Evolutionary conservation across 2,329 filamentous ascomycete species (phyloP), one percentile per base, ranked within the genome.

Genomic region (Colletotrichum sp.): DNA sequence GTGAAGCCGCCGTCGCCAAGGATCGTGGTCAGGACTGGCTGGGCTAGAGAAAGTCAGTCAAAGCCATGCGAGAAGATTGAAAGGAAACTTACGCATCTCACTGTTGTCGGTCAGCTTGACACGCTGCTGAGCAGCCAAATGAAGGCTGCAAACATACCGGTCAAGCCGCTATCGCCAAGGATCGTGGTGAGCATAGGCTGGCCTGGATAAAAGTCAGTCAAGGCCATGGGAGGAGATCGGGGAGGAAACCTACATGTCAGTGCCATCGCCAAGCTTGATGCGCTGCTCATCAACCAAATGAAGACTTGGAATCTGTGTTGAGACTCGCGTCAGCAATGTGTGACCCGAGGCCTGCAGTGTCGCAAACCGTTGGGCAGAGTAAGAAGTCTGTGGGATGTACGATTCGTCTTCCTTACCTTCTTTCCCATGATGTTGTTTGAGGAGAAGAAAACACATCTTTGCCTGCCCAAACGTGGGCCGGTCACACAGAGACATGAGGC

Each of bases 1-100:
- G 44, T 49, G 44, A 49, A 49, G 44, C n/a, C 10, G n/a, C 0
- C 12, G 0, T 21, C 10, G 44, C 44, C 44, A n/a, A 49, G 3
- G 6, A 49, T n/a, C 0, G 44, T 5, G 0, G 44, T 49, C 0
- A 8, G 18, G 3, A 49, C 44, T 12, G 44, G n/a, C 18, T 7
- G 39, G 0, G 9, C n/a, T 21, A 21, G n/a, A 21, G 0, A 13
- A 39, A 39, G 15, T 39, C 36, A 39, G 36, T 5, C 15, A 39
- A 16, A 2, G 36, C 36, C 36, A 39, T 39, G 36, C 36, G 0
- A 18, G 36, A 1, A 1, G 36, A 39, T 39, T 39, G 36, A 39
- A 18, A 5, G 15, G 36, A 39, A 39, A 3, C 36, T 39, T 18
- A 39, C 36, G 36, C 0, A 39, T 39, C 36, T 39, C 36, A 0